phyloP scores from a whole-genome alignment of 2,329 filamentous ascomycete species.

The Corniculantispora saksenae region DNA sequence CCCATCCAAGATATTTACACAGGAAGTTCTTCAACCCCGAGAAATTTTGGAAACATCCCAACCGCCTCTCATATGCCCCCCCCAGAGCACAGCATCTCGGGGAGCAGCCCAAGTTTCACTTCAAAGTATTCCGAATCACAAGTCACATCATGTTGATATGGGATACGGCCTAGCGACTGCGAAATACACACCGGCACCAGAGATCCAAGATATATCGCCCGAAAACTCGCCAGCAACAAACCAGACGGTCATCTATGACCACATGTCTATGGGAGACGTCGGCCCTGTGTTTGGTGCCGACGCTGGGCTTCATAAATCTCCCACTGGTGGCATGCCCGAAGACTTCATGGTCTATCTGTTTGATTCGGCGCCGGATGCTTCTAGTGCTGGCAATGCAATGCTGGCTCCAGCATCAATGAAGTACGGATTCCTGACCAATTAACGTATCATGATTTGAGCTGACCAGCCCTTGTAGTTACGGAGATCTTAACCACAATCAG shows the following conservation, averaged over 20 bases:
- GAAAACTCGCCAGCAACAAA: slow-evolving; percentile 28
- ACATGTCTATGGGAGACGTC: slow-evolving; percentile 64
- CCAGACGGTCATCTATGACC: slow-evolving; percentile 62
- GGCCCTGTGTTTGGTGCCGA: slow-evolving; percentile 88
- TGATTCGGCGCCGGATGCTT: slow-evolving; percentile 56
- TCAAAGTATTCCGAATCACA: background rate
- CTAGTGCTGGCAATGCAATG: slow-evolving; percentile 26
- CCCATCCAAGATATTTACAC: background rate
- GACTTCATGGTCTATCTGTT: slow-evolving; percentile 87
- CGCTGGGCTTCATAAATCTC: slow-evolving; percentile 76
- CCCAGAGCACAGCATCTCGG: background rate
- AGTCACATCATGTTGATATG: background rate
- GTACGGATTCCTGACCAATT: slow-evolving; percentile 39
- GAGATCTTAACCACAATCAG: slow-evolving; percentile 47
- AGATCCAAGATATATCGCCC: background rate
- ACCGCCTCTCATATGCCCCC: background rate
- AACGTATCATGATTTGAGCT: slow-evolving; percentile 22
- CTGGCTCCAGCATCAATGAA: slow-evolving; percentile 45
- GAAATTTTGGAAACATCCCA: background rate
- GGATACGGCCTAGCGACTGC: background rate
- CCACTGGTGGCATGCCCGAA: slow-evolving; percentile 79
- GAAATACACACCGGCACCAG: background rate
- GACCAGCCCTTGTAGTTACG: slow-evolving; percentile 46
- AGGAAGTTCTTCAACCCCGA: background rate
- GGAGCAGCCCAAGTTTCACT: background rate